Percentiles rank a stretch among this genome's conserved stretches.
Conservation (phyloP, 768 basidiomycete species). For the Rossbeevera mucosa region DNA sequence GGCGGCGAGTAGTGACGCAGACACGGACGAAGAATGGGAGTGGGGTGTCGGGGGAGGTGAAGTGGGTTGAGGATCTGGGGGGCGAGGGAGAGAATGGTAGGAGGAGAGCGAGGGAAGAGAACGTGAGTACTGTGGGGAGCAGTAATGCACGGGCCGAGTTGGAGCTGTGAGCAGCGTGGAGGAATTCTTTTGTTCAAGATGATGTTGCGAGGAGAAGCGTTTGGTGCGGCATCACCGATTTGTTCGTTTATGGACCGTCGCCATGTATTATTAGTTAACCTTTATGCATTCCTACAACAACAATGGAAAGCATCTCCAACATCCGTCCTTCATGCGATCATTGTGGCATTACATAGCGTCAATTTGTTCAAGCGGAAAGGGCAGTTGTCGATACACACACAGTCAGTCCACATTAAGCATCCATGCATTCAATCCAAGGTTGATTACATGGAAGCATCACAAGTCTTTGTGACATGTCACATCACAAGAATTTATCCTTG, state of each 20-base stretch:
- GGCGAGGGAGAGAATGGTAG: not conserved
- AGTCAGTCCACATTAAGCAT: too few species aligned
- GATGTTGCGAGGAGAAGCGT: not conserved
- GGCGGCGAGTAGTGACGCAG: constrained; percentile 24
- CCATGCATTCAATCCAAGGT: too few species aligned
- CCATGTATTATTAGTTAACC: not conserved
- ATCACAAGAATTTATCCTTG: too few species aligned
- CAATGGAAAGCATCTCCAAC: not conserved
- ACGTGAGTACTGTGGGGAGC: constrained; percentile 13
- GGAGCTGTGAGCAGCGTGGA: constrained; percentile 12
- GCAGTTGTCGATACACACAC: too few species aligned
- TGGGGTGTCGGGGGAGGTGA: constrained; percentile 10
- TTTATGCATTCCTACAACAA: not conserved
- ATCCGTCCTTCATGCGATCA: too few species aligned
- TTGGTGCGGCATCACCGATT: too few species aligned
- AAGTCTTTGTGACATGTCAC: too few species aligned
- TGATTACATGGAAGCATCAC: too few species aligned
- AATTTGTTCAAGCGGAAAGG: too few species aligned
- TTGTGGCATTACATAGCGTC: too few species aligned
- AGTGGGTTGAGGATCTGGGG: constrained; percentile 9
- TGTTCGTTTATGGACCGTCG: too few species aligned
- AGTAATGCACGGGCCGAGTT: constrained; percentile 22
- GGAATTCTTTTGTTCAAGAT: not conserved
- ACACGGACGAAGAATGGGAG: not conserved
- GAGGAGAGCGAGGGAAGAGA: not conserved